phyloP scores from a whole-genome alignment of 2,329 filamentous ascomycete genomes.

The Xylariomycetidae sp. region DNA sequence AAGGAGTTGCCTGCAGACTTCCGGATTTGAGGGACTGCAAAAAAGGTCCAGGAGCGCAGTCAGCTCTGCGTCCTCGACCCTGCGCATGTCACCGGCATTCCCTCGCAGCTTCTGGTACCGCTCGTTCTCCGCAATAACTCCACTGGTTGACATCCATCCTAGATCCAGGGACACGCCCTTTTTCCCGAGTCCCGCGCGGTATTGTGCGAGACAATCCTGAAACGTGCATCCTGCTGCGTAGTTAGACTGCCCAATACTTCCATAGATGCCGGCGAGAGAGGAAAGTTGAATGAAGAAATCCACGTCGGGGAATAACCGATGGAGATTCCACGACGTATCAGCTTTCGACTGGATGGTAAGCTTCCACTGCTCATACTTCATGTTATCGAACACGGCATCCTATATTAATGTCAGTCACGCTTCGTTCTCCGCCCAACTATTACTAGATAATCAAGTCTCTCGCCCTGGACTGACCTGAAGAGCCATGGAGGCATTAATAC shows the following conservation, averaged over 20 bases:
- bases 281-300: slow-evolving; percentile 1
- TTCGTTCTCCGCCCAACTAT: too few species aligned
- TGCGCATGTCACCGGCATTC: neutral
- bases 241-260: neutral
- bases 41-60: neutral
- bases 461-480: slow-evolving; percentile 10
- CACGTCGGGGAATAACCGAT: neutral
- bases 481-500: slow-evolving; percentile 36
- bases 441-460: too few species aligned
- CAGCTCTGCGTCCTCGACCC: neutral
- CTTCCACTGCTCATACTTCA: slow-evolving; percentile 1
- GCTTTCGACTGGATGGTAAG: neutral
- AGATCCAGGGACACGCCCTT: slow-evolving; percentile 1
- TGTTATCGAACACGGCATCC: slow-evolving; percentile 1
- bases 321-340: neutral
- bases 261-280: neutral
- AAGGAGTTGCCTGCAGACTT: slow-evolving; percentile 45
- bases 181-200: neutral
- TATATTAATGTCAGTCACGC: too few species aligned
- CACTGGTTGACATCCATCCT: neutral
- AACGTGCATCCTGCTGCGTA: slow-evolving; percentile 2
- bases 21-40: slow-evolving; percentile 56
- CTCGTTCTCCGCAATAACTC: neutral
- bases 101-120: neutral
- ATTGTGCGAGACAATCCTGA: neutral